A percentile compares a stretch with the other conserved stretches of the same genome.
phyloP scores from a whole-genome alignment of 108 stramenopile species.

The Conticribra weissflogii region DNA sequence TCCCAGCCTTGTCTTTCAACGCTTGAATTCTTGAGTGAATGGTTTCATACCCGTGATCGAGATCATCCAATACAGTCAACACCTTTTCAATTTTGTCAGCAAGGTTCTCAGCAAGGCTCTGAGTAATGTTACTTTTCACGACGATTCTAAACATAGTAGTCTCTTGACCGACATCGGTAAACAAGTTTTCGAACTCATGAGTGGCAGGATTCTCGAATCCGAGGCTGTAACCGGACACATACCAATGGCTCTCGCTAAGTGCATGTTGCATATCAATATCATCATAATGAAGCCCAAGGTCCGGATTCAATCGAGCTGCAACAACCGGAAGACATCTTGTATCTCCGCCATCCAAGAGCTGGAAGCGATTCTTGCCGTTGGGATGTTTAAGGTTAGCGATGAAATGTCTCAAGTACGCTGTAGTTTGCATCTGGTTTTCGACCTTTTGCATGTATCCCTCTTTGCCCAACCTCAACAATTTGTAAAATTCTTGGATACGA shows the following conservation, averaged over 20 bases:
- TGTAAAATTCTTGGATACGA: slow-evolving; percentile 30
- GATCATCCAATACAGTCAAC: slow-evolving; percentile 5
- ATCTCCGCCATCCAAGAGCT: slow-evolving; percentile 44
- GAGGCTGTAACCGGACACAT: slow-evolving; percentile 43
- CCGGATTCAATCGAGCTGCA: slow-evolving; percentile 42
- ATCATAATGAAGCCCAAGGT: slow-evolving; percentile 36
- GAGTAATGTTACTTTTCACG: slow-evolving; percentile 45
- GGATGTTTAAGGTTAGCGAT: slow-evolving; percentile 27
- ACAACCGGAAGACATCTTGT: slow-evolving; percentile 47
- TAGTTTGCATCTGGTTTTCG: slow-evolving; percentile 37
- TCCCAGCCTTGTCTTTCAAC: background rate
- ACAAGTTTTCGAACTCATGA: slow-evolving; percentile 31
- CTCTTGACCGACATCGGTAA: slow-evolving; percentile 30
- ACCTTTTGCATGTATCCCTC: slow-evolving; percentile 48
- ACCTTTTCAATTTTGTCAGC: slow-evolving; percentile 17
- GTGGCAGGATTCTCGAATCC: slow-evolving; percentile 47
- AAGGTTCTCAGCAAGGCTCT: slow-evolving; percentile 34
- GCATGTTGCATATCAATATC: slow-evolving; percentile 47
- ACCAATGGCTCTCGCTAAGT: slow-evolving; percentile 46
- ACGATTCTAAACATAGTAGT: slow-evolving; percentile 52
- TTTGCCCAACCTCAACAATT: slow-evolving; percentile 41
- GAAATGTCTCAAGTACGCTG: slow-evolving; percentile 31
- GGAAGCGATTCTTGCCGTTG: slow-evolving; percentile 38
- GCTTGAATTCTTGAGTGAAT: slow-evolving; percentile 6
- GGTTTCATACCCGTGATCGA: slow-evolving; percentile 25